These are phyloP conservation scores for Neurospora sp. DNA, from an alignment of 495 filamentous ascomycete genomes.

Conservation along the genomic window DNA sequence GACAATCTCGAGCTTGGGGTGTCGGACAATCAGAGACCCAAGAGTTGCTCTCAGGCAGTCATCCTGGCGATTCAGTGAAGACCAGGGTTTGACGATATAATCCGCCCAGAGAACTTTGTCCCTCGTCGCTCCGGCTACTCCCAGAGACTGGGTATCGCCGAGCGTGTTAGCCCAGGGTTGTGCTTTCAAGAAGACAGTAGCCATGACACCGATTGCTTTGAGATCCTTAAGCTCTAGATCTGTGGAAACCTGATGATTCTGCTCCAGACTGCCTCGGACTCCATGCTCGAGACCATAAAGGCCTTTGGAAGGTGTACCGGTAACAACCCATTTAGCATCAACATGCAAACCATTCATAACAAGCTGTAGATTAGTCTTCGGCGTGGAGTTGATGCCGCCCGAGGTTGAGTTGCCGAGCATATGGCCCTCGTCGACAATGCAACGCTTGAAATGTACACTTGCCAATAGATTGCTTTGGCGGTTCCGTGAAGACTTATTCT, in stretches of 20 bases:
- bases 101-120: constrained; percentile 44
- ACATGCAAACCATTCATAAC: constrained; percentile 58
- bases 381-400: constrained; percentile 10
- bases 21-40: constrained; percentile 71
- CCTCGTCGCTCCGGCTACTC: not conserved
- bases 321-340: constrained; percentile 78
- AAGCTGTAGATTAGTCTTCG: constrained; percentile 52
- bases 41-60: constrained; percentile 60
- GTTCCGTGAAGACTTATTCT: constrained; percentile 1
- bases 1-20: constrained; percentile 58
- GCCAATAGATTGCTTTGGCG: constrained; percentile 41
- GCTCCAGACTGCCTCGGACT: not conserved
- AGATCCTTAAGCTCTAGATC: constrained; percentile 60
- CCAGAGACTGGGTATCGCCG: constrained; percentile 27
- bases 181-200: constrained; percentile 59
- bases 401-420: constrained; percentile 51
- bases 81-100: constrained; percentile 60
- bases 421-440: constrained; percentile 91
- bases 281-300: constrained; percentile 53
- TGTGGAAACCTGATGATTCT: constrained; percentile 12
- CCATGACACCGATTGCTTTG: constrained; percentile 60
- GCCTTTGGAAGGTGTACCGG: constrained; percentile 77
- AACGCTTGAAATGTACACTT: constrained; percentile 67
- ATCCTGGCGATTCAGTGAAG: constrained; percentile 43
- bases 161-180: constrained; percentile 57